Evolutionary conservation across 371 early-diverging fungal genomes (phyloP).

Genomic region (Syncephalis plumigaleata): DNA sequence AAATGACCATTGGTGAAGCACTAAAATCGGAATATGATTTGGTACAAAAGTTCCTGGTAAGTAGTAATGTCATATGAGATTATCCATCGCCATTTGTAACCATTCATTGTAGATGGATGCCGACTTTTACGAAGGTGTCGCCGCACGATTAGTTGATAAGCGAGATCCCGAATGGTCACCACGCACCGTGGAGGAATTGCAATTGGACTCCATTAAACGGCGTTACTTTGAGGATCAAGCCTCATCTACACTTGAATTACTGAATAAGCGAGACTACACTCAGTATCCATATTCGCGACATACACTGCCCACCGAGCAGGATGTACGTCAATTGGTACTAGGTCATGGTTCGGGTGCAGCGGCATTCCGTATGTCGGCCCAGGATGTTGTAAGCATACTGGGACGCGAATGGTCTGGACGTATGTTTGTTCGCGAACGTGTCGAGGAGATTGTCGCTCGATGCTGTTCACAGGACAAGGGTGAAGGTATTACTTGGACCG

Average conservation of each 20-base stretch:
- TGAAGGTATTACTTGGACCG: too few relatives aligned
- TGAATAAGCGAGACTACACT: conserved; percentile 15
- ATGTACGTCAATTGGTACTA: not conserved
- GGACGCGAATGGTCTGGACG: too few relatives aligned
- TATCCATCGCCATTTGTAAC: not conserved
- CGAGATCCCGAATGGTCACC: conserved; percentile 60
- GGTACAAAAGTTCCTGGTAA: conserved; percentile 57
- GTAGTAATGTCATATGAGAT: conserved; percentile 3
- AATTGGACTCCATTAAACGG: conserved; percentile 33
- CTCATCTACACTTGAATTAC: conserved; percentile 12
- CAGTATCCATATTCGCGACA: conserved; percentile 1
- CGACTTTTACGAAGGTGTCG: conserved; percentile 84
- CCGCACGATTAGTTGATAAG: conserved; percentile 34
- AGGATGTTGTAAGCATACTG: too few relatives aligned
- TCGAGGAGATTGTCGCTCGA: too few relatives aligned
- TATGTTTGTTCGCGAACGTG: too few relatives aligned
- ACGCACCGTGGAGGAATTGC: conserved; percentile 23
- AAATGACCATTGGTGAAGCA: conserved; percentile 51
- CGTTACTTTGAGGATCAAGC: conserved; percentile 29
- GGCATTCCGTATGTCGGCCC: too few relatives aligned
- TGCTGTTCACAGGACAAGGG: too few relatives aligned
- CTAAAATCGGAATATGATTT: conserved; percentile 76
- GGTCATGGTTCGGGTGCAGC: too few relatives aligned
- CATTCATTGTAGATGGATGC: conserved; percentile 22
- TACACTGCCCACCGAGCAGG: not conserved